phyloP scores from a whole-genome alignment of 2,329 filamentous ascomycete genomes.

The Clarireedia monteithiana region DNA sequence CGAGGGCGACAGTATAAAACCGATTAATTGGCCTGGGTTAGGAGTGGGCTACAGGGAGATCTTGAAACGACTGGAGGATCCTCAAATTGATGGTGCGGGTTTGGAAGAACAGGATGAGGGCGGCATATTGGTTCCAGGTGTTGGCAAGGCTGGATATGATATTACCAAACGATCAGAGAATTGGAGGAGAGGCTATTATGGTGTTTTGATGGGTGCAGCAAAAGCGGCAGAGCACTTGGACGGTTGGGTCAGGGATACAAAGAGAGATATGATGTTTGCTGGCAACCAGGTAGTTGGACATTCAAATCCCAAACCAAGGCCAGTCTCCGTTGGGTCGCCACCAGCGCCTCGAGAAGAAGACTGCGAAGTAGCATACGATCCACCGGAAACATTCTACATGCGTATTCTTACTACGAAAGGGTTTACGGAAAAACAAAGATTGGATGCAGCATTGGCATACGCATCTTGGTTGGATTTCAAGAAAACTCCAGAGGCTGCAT shows the following conservation, averaged over 20 bases:
- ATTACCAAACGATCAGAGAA: conserved; percentile 59
- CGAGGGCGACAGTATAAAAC: conserved; percentile 3
- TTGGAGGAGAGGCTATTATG: conserved; percentile 82
- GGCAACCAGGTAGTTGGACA: conserved; percentile 70
- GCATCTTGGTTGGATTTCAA: conserved; percentile 82
- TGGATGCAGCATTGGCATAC: conserved; percentile 76
- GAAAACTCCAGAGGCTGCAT: conserved; percentile 53
- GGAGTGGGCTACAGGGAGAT: conserved; percentile 52
- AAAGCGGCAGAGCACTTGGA: conserved; percentile 74
- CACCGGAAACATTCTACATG: conserved; percentile 72
- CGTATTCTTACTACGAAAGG: conserved; percentile 75
- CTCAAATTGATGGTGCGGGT: conserved; percentile 57
- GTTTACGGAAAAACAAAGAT: conserved; percentile 67
- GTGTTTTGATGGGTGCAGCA: conserved; percentile 70
- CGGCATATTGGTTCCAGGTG: conserved; percentile 44
- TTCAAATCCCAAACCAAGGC: conserved; percentile 72
- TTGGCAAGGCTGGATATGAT: conserved; percentile 38
- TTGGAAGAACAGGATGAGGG: conserved; percentile 45
- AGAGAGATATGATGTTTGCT: conserved; percentile 58
- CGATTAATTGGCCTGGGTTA: conserved; percentile 57
- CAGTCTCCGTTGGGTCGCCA: conserved; percentile 56
- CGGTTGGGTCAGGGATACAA: conserved; percentile 65
- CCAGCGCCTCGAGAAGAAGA: conserved; percentile 66
- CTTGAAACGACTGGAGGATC: conserved; percentile 62
- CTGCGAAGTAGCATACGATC: conserved; percentile 59